These are phyloP conservation scores for Lactifluus volemus DNA, from an alignment of 768 basidiomycete genomes.

Conservation along the genomic window DNA sequence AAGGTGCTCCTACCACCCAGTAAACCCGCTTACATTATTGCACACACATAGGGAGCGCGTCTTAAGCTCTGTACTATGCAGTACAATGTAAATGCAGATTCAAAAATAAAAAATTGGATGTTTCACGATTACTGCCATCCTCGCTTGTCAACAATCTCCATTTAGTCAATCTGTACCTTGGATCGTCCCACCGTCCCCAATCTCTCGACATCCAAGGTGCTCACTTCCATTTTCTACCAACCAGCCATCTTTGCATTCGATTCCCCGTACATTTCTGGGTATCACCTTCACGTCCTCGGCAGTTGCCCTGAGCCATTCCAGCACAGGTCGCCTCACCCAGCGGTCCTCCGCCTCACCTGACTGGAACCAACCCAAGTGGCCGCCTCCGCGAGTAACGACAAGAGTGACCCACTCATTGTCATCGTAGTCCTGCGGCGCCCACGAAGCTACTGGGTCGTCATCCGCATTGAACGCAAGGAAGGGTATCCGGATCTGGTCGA, in stretches of 20 bases:
- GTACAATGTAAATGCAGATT: no score
- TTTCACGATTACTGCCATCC: slow-evolving; percentile 26
- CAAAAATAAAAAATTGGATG: no score
- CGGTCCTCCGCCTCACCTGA: slow-evolving; percentile 29
- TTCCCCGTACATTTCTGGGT: slow-evolving; percentile 25
- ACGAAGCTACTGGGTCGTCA: slow-evolving; percentile 75
- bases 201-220: slow-evolving; percentile 49
- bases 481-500: slow-evolving; percentile 57
- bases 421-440: slow-evolving; percentile 50
- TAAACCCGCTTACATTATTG: no score
- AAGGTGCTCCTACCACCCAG: no score
- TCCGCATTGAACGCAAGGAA: slow-evolving; percentile 70
- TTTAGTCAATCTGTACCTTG: not conserved
- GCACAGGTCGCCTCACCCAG: slow-evolving; percentile 64
- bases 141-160: slow-evolving; percentile 42
- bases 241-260: slow-evolving; percentile 49
- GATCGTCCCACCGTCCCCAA: slow-evolving; percentile 37
- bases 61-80: no score
- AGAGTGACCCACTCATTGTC: slow-evolving; percentile 48
- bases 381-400: slow-evolving; percentile 62
- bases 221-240: slow-evolving; percentile 43
- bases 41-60: no score
- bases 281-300: slow-evolving; percentile 43
- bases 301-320: slow-evolving; percentile 64
- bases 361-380: slow-evolving; percentile 87